Percentiles rank a stretch among this genome's conserved stretches.
phyloP scores from a whole-genome alignment of 345 rosid genomes.

The Brassica incana region DNA sequence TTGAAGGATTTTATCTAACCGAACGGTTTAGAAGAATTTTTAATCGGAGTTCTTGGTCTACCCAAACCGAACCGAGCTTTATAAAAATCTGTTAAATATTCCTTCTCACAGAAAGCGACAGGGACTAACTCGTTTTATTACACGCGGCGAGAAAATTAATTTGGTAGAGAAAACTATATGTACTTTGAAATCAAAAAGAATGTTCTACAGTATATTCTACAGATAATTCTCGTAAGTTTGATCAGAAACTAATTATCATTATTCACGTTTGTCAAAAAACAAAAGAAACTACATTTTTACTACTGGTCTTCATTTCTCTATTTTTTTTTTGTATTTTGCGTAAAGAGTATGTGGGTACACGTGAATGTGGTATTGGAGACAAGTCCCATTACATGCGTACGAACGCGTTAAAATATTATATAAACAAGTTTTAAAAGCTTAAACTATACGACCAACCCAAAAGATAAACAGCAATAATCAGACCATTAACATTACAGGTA shows the following conservation, averaged over 20 bases:
- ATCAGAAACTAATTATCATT: not conserved
- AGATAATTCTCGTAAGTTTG: not conserved
- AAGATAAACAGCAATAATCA: constrained; percentile 22
- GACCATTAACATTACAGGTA: constrained; percentile 21
- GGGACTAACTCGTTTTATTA: not conserved
- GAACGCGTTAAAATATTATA: constrained; percentile 1
- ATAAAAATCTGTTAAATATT: not conserved
- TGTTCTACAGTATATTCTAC: not conserved
- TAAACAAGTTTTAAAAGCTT: not conserved
- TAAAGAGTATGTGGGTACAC: constrained; percentile 1
- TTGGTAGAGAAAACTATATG: too few relatives aligned
- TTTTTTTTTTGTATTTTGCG: not conserved
- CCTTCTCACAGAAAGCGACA: too few relatives aligned
- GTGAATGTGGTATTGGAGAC: constrained; percentile 5
- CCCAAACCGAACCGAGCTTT: not conserved
- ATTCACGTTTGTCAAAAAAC: not conserved
- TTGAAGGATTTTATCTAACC: not conserved
- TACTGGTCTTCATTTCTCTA: not conserved
- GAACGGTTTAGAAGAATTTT: not conserved
- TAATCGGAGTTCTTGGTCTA: not conserved
- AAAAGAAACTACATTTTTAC: not conserved
- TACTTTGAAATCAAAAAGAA: too few relatives aligned
- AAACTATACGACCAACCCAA: constrained; percentile 7
- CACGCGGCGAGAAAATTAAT: not conserved
- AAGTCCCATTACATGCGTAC: constrained; percentile 16